Base-by-base conservation (phyloP, 306 rosid genomes). In the Sphenostylis stenocarpa region DNA sequence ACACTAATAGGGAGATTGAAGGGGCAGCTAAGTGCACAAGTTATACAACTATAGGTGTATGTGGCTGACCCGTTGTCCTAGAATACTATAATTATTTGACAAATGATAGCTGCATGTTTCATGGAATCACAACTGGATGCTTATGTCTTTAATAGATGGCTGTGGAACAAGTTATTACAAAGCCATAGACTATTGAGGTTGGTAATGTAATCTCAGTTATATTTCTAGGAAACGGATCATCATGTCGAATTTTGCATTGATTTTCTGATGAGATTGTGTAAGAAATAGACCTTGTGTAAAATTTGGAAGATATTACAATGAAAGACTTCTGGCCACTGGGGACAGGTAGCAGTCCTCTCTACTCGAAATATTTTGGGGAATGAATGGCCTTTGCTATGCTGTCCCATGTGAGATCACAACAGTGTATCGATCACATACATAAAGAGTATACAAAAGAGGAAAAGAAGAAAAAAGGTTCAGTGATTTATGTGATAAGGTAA, bases 101-200 rank as follows among this genome's bases (percentile, higher is more conserved):
- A 72, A 80, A 29, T 29, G 13, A 34, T 65, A 29, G 71, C 15
- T 62, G 58, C 74, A 26, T 45, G 65, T 19, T 41, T 80, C 8
- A 20, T 53, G 47, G 36, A 58, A 74, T 34, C 55, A 57, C 43
- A 53, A 33, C 36, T 24, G 31, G 60, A 73, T 53, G 70, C 31
- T 62, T 10, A 33, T 73, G 34, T 55, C 52, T 64, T 53, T 15
- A 72, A 56, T 70, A 23, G 77, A 34, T 70, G 16, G 28, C 4
- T 15, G 17, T 56, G 70, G 61, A n/a, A n/a, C n/a, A n/a, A n/a
- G n/a, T n/a, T n/a, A n/a, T n/a, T n/a, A n/a, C n/a, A n/a, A n/a
- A n/a, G n/a, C n/a, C n/a, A 28, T 65, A 73, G 47, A 55, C 53
- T 73, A 73, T 70, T 80, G 10, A 56, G 70, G 41, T 43, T 56